Evolutionary conservation across 345 rosid species (phyloP), one percentile per base, ranked within the genome.

Genomic region (Leavenworthia alabamica): DNA sequence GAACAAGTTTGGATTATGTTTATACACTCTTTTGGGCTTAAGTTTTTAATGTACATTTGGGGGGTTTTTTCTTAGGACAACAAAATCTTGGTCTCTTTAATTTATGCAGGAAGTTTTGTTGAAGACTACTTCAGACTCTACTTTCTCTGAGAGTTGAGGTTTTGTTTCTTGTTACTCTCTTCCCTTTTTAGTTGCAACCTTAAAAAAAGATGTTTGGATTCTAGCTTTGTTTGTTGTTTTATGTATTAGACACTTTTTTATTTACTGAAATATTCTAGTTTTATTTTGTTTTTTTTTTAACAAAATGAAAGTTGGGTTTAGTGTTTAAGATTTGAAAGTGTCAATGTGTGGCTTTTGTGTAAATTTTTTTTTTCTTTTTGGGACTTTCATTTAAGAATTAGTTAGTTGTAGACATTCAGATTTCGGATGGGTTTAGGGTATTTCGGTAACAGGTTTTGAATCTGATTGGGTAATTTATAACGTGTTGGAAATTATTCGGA

Each of bases 1-100:
- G 4, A n/a, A 27, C n/a, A n/a, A n/a, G 56, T 31, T 50, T 50
- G 57, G 44, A 20, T 50, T 50, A 17, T 85, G 83, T 83, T 81
- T 69, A 78, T 83, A 73, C 84, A 44, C 69, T 35, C 69, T 35
- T 75, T 59, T 62, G 65, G 48, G 47, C 24, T 39, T 55, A n/a
- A 19, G 68, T 52, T 63, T 45, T 62, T 53, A 73, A 68, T 82
- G 73, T 68, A 68, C 73, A 68, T 68, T 54, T 44, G 10, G 12
- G 15, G 5, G 0, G 9, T 32, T 37, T 56, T 12, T 40, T 39
- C 19, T 58, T 50, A 51, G 61, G 66, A 51, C 54, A 43, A 31
- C 54, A 43, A 31, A 58, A 49, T 58, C 59, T 26, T 24, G 20
- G 32, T 44, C 26, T 64, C 17, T 2, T 64, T 27, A 8, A 15